These are phyloP conservation scores for Tephrocybe sp. DNA, from an alignment of 768 basidiomycete species.

Conservation along the genomic window DNA sequence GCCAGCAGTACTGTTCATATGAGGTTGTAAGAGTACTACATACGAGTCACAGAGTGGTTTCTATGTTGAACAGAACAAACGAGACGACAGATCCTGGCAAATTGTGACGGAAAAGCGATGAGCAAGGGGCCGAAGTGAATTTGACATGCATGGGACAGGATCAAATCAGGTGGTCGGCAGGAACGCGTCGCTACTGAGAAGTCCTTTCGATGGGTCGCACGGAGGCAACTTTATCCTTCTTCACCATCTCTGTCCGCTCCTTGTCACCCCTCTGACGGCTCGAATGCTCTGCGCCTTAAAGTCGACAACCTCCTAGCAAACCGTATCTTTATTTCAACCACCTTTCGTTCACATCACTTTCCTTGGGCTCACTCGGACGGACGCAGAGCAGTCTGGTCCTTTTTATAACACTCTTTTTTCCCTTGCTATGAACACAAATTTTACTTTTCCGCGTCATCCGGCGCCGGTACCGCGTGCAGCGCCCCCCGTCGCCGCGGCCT, in stretches of 20 bases:
- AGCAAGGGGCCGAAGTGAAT: too few species aligned
- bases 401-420: slow-evolving; percentile 1
- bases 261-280: slow-evolving; percentile 2
- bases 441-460: slow-evolving; percentile 29
- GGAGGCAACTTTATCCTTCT: not conserved
- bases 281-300: not conserved
- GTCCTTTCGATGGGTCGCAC: not conserved
- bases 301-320: slow-evolving; percentile 3
- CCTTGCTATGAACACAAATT: slow-evolving; percentile 31
- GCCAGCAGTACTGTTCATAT: too few species aligned
- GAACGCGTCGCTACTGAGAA: slow-evolving; percentile 6
- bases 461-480: slow-evolving; percentile 22
- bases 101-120: too few species aligned
- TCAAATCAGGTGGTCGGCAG: not conserved
- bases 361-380: not conserved
- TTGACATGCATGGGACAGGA: not conserved
- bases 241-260: not conserved
- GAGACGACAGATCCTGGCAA: too few species aligned
- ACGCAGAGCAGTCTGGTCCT: slow-evolving; percentile 15
- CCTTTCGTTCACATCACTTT: slow-evolving; percentile 7
- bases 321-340: not conserved
- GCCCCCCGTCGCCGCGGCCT: slow-evolving; percentile 12
- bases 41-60: too few species aligned
- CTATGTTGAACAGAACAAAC: too few species aligned
- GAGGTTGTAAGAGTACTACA: too few species aligned